phyloP scores from a whole-genome alignment of 2,329 filamentous ascomycete genomes.

The Rasamsonia emersonii region DNA sequence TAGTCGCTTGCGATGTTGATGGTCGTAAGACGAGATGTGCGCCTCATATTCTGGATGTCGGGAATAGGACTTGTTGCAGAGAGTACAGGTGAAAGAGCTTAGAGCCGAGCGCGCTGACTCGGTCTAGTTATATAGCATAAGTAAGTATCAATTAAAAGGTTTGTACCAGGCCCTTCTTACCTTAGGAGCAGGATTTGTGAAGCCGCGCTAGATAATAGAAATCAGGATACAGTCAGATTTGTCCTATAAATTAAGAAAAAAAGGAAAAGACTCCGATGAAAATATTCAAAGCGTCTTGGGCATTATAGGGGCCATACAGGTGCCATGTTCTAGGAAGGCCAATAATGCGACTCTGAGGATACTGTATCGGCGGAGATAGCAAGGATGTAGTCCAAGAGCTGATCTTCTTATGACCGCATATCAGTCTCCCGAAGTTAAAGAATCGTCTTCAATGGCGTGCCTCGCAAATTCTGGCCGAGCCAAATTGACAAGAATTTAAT shows the following conservation, averaged over 20 bases:
- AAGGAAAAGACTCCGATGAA: not conserved
- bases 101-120: slow-evolving; percentile 65
- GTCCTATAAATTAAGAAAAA: not conserved
- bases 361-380: no score
- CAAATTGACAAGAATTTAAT: no score
- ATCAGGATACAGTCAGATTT: no score
- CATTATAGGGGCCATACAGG: no score
- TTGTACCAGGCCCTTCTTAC: slow-evolving; percentile 19
- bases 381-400: no score
- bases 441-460: no score
- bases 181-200: slow-evolving; percentile 40
- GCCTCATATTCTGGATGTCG: slow-evolving; percentile 95
- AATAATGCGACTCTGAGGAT: no score
- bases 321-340: no score
- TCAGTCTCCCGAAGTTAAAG: no score
- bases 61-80: slow-evolving; percentile 90
- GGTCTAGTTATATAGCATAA: slow-evolving; percentile 29
- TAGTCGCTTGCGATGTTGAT: slow-evolving; percentile 73
- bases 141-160: not conserved
- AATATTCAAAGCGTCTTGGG: no score
- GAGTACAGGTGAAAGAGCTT: slow-evolving; percentile 71
- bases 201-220: slow-evolving; percentile 33
- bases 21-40: slow-evolving; percentile 89
- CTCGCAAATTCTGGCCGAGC: no score
- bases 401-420: no score